Evolutionary conservation across 371 early-diverging fungal species (phyloP).

Genomic region (Lichtheimia ramosa): DNA sequence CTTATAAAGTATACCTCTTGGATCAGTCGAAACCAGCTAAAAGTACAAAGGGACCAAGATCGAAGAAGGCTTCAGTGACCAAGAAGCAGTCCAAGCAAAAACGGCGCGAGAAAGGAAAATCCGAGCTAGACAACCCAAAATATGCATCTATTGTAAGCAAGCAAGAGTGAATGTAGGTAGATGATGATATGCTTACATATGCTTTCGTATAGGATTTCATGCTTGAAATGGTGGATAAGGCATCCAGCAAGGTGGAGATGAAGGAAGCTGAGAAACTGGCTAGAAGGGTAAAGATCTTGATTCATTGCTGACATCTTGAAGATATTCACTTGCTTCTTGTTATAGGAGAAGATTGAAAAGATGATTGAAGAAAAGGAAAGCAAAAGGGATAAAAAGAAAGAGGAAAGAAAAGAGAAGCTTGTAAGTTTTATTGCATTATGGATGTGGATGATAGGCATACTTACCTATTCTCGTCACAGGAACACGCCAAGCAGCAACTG

Average conservation of each 20-base stretch:
- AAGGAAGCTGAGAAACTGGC: constrained; percentile 4
- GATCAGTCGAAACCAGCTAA: no score
- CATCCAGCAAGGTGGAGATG: constrained; percentile 6
- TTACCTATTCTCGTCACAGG: background rate
- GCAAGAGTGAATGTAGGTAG: background rate
- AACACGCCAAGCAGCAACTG: background rate
- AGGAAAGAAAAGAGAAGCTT: constrained; percentile 1
- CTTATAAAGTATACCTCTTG: no score
- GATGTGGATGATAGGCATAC: no score
- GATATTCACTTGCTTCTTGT: background rate
- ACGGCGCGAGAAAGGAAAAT: constrained; percentile 4
- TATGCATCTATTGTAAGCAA: constrained; percentile 1
- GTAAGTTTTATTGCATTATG: background rate
- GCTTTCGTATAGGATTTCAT: constrained; percentile 1
- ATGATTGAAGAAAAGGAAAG: constrained; percentile 3
- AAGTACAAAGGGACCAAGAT: no score
- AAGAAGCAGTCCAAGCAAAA: constrained; percentile 2
- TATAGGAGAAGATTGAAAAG: constrained; percentile 3
- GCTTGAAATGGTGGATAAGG: constrained; percentile 6
- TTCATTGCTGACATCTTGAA: background rate
- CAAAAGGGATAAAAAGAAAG: constrained; percentile 6
- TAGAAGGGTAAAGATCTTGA: constrained; percentile 1
- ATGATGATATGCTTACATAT: background rate
- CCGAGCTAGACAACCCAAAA: constrained; percentile 10
- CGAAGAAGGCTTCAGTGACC: no score